phyloP scores from a whole-genome alignment of 139 green algal genomes.

The Helicosporidium sp. region DNA sequence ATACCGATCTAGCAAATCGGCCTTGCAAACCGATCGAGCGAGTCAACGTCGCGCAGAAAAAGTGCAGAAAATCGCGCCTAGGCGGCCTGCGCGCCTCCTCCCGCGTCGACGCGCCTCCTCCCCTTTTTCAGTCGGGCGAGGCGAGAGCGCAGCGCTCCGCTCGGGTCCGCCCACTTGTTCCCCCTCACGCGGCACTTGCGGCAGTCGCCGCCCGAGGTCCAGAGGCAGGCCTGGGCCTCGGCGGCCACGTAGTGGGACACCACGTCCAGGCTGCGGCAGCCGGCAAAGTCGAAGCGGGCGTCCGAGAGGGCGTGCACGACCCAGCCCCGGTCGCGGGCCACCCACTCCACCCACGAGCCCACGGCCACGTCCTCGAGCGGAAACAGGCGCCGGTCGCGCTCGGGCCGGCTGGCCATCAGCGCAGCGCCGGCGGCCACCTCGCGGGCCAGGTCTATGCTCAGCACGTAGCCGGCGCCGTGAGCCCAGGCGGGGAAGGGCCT shows the following conservation, averaged over 20 bases:
- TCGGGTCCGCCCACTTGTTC: too few species aligned
- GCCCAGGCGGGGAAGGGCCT: slow-evolving; percentile 24
- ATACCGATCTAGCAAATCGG: too few species aligned
- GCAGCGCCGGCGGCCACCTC: slow-evolving; percentile 10
- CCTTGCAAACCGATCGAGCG: too few species aligned
- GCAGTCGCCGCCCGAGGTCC: slow-evolving; percentile 1
- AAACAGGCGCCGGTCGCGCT: slow-evolving; percentile 14
- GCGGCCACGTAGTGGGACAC: slow-evolving; percentile 25
- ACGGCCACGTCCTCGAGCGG: slow-evolving; percentile 24
- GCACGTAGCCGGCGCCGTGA: slow-evolving; percentile 25
- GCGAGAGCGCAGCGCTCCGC: too few species aligned
- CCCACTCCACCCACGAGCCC: slow-evolving; percentile 20
- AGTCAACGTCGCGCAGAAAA: too few species aligned
- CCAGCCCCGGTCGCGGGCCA: slow-evolving; percentile 3
- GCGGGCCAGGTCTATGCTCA: slow-evolving; percentile 13
- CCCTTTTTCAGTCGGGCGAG: too few species aligned
- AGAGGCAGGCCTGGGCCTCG: slow-evolving; percentile 14
- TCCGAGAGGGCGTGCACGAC: background rate
- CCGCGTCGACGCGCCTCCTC: too few species aligned
- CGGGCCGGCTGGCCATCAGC: too few species aligned
- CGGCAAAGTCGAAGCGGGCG: slow-evolving; percentile 22
- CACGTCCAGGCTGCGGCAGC: slow-evolving; percentile 11
- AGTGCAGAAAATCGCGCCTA: too few species aligned
- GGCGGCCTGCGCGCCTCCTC: background rate
- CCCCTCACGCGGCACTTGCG: too few species aligned